These are phyloP conservation scores for Silene latifolia DNA, from an alignment of 148 eudicot species.

Conservation along the genomic window DNA sequence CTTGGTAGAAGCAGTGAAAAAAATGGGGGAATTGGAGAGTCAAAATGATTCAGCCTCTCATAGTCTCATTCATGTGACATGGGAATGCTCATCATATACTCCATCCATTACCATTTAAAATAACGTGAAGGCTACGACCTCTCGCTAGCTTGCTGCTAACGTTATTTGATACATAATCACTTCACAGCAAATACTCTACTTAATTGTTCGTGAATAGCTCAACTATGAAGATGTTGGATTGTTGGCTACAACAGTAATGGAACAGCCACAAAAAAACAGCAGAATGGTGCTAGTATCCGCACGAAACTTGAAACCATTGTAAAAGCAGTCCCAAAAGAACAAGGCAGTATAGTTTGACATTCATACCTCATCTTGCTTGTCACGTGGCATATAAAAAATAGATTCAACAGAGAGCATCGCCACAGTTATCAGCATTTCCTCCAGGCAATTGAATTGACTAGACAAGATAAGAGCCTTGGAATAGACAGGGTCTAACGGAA, in stretches of 20 bases:
- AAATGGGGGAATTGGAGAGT: no score
- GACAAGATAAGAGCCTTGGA: constrained; percentile 84
- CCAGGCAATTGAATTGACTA: constrained; percentile 74
- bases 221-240: background rate
- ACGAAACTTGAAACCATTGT: background rate
- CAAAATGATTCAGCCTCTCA: no score
- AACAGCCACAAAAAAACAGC: background rate
- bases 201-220: background rate
- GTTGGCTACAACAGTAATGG: background rate
- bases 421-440: constrained; percentile 91
- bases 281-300: background rate
- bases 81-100: background rate
- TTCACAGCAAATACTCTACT: background rate
- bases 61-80: background rate
- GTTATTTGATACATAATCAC: background rate
- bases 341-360: background rate
- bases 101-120: background rate
- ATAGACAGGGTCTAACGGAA: constrained; percentile 80
- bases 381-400: constrained; percentile 79
- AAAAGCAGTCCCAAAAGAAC: background rate
- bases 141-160: background rate
- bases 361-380: constrained; percentile 82
- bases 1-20: no score
- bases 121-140: background rate
- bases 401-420: constrained; percentile 96